phyloP scores from a whole-genome alignment of 768 basidiomycete genomes.

The Dacryopinax spathularia region DNA sequence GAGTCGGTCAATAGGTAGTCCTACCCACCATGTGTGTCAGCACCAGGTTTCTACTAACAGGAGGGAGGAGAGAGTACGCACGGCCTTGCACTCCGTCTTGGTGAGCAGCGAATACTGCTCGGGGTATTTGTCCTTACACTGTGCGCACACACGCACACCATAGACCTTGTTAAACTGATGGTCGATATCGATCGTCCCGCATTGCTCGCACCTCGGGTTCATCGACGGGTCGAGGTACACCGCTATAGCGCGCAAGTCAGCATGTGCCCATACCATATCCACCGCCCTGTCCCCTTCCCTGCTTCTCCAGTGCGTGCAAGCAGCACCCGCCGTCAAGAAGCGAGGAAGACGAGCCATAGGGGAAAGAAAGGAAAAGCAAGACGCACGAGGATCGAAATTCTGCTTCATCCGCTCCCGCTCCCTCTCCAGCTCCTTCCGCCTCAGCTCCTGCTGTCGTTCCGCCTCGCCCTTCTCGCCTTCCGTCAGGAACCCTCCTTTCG shows the following conservation, averaged over 20 bases:
- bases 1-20: slow-evolving; percentile 4
- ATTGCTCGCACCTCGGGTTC: slow-evolving; percentile 79
- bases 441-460: slow-evolving; percentile 59
- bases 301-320: slow-evolving; percentile 12
- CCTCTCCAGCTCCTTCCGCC: slow-evolving; percentile 64
- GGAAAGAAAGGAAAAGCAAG: neutral
- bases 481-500: slow-evolving; percentile 87
- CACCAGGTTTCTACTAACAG: neutral
- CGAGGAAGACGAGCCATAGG: slow-evolving; percentile 5
- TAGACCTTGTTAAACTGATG: slow-evolving; percentile 69
- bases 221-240: slow-evolving; percentile 56
- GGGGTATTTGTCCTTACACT: slow-evolving; percentile 76
- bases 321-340: too few species aligned
- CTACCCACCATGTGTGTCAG: neutral
- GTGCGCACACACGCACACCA: slow-evolving; percentile 70
- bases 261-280: too few species aligned
- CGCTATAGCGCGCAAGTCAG: slow-evolving; percentile 34
- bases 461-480: slow-evolving; percentile 52
- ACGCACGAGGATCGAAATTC: slow-evolving; percentile 59
- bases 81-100: slow-evolving; percentile 97
- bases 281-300: slow-evolving; percentile 11
- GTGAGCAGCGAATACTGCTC: slow-evolving; percentile 91
- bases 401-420: slow-evolving; percentile 52
- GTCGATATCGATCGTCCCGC: slow-evolving; percentile 80
- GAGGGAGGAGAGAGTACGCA: slow-evolving; percentile 22